These are phyloP conservation scores for Neocatenulostroma microsporum DNA, from an alignment of 2,329 filamentous ascomycete genomes.

Conservation along the genomic window DNA sequence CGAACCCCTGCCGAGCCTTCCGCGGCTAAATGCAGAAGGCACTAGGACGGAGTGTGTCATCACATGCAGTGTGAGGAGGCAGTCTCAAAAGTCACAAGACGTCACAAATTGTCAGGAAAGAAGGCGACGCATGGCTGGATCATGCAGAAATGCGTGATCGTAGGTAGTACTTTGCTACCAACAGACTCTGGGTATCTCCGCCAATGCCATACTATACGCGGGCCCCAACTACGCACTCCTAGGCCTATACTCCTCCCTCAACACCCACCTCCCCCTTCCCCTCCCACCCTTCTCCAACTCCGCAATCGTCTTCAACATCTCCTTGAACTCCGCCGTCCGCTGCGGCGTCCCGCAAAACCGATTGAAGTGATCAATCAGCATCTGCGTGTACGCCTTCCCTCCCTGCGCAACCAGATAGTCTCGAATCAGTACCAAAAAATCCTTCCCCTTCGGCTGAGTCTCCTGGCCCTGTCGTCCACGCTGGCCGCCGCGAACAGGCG, in stretches of 20 bases:
- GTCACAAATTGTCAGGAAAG: too few species aligned
- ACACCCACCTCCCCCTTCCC: conserved; percentile 48
- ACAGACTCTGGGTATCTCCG: neutral
- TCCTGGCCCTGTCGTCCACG: conserved; percentile 8
- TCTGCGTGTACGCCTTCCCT: conserved; percentile 71
- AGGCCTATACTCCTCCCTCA: conserved; percentile 49
- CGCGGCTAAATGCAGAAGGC: too few species aligned
- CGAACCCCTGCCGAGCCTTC: too few species aligned
- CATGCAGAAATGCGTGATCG: too few species aligned
- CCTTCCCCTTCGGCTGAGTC: conserved; percentile 31
- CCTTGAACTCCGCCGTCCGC: conserved; percentile 71
- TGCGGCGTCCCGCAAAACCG: conserved; percentile 62
- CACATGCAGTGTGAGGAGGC: too few species aligned
- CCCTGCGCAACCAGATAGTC: conserved; percentile 71
- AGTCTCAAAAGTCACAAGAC: too few species aligned
- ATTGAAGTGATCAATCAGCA: conserved; percentile 85
- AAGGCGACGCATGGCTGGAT: too few species aligned
- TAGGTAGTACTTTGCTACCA: too few species aligned
- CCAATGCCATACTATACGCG: neutral
- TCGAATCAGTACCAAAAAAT: conserved; percentile 53
- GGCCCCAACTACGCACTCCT: neutral
- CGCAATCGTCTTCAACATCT: conserved; percentile 69
- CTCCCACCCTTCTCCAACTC: conserved; percentile 49
- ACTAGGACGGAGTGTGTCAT: too few species aligned
- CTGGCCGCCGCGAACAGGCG: conserved; percentile 18